Evolutionary conservation across 495 filamentous ascomycete species (phyloP), one percentile per base, ranked within the genome.

Genomic region (Tuber brumale): DNA sequence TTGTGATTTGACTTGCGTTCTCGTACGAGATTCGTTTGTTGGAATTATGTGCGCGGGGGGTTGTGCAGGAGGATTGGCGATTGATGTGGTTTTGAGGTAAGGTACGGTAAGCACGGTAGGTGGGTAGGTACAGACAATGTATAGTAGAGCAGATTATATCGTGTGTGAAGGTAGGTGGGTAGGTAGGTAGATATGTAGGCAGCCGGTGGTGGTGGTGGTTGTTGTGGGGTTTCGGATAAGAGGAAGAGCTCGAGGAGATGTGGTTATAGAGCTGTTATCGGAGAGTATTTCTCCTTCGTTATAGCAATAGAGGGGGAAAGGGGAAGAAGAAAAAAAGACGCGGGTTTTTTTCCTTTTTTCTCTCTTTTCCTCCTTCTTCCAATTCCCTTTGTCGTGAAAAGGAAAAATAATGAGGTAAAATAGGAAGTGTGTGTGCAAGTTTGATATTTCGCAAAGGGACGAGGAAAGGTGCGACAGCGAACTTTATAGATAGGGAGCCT

Each of bases 401-500:
- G 78, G 73, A 46, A 80, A 79, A 72, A 79, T 51, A 69, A 70
- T 3, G 57, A 70, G 37, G 44, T 61, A 46, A 48, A 79, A 73
- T 66, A 70, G 70, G 70, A 71, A 21, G n/a, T 31, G 57, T 31
- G 57, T 31, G 57, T 66, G 57, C 27, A 66, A 66, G 57, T 66
- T 66, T 66, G 57, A 66, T 66, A n/a, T 66, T 31, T 66, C n/a
- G 57, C 57, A 66, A 31, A 31, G 10, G 57, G 57, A 31, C 10
- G 57, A 66, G 27, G 27, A 66, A 66, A 80, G 76, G 78, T 79
- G 78, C 73, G 73, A 80, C 70, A 73, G 72, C 73, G 78, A 76
- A 66, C 78, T 80, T 80, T 80, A 80, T 80, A 80, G 76, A 79
- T 79, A 70, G 61, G 51, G 78, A 79, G 61, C 70, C 75, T 75